Percentiles rank a stretch among this genome's conserved stretches.
Evolutionary conservation across 345 rosid species (phyloP).

Genomic region (Laguncularia racemosa): DNA sequence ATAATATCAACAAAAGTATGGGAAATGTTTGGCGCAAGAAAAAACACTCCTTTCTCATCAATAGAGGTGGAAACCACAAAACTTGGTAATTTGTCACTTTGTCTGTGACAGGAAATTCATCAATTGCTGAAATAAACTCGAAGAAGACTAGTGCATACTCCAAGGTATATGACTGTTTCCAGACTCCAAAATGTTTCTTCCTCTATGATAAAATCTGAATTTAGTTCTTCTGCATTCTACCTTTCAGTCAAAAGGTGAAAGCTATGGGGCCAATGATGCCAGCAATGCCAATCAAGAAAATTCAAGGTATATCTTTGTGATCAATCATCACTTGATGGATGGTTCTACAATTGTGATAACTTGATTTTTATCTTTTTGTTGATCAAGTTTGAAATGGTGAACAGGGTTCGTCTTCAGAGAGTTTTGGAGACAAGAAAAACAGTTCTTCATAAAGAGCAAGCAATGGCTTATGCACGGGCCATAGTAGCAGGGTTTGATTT

Average conservation of each 20-base stretch:
- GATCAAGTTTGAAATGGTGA: constrained; percentile 9
- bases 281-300: constrained; percentile 45
- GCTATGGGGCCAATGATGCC: constrained; percentile 28
- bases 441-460: constrained; percentile 90
- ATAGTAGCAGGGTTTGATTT: constrained; percentile 82
- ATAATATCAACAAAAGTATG: too few species aligned
- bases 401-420: constrained; percentile 84
- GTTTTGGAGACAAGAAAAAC: constrained; percentile 72
- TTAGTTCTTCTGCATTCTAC: constrained; percentile 6
- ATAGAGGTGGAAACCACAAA: too few species aligned
- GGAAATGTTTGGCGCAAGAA: too few species aligned
- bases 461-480: constrained; percentile 97
- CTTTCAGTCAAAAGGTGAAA: constrained; percentile 36
- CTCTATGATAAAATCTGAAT: constrained; percentile 2
- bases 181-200: neutral
- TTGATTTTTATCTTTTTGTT: too few species aligned
- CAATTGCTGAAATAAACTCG: constrained; percentile 33
- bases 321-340: too few species aligned
- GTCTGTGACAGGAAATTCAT: constrained; percentile 7
- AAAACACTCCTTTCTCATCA: too few species aligned
- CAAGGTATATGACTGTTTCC: constrained; percentile 36
- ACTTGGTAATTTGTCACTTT: neutral
- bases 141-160: constrained; percentile 35
- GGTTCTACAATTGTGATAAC: too few species aligned
- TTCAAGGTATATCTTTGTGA: constrained; percentile 45